phyloP scores from a whole-genome alignment of 2,329 filamentous ascomycete genomes.

The Helotiales sp. region DNA sequence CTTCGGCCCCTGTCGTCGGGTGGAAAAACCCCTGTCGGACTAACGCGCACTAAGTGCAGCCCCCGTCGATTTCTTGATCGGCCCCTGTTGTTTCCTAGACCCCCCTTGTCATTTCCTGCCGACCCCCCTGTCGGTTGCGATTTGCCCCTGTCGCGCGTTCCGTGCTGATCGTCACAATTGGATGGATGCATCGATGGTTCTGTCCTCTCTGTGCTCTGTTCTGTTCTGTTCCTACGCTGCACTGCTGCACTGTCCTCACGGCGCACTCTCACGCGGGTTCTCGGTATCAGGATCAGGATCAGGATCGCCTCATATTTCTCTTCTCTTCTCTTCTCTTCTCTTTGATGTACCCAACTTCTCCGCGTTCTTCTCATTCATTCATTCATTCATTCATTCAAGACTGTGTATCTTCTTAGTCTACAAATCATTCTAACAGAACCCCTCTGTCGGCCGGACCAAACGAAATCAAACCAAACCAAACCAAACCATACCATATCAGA shows the following conservation, averaged over 20 bases:
- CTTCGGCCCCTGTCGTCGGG: not conserved
- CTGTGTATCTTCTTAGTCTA: too few species aligned
- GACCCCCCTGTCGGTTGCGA: not conserved
- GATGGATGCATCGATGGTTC: too few species aligned
- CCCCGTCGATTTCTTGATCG: not conserved
- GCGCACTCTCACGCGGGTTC: too few species aligned
- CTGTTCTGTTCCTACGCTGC: not conserved
- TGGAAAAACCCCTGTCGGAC: not conserved
- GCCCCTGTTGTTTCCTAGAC: not conserved
- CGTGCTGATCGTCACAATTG: not conserved
- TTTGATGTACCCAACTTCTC: too few species aligned
- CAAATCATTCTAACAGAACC: not conserved
- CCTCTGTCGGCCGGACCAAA: slow-evolving; percentile 1
- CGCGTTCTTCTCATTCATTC: too few species aligned
- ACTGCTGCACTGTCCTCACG: too few species aligned
- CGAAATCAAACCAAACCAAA: not conserved
- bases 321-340: too few species aligned
- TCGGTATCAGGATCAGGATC: too few species aligned
- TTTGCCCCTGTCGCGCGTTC: not conserved
- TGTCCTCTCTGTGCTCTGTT: not conserved
- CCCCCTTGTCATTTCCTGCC: not conserved
- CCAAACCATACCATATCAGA: not conserved
- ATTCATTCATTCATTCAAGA: too few species aligned
- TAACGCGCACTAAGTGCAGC: not conserved
- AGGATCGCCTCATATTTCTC: too few species aligned